Conservation (phyloP, 2,329 filamentous ascomycete species). For the Ambrosiella xylebori region DNA sequence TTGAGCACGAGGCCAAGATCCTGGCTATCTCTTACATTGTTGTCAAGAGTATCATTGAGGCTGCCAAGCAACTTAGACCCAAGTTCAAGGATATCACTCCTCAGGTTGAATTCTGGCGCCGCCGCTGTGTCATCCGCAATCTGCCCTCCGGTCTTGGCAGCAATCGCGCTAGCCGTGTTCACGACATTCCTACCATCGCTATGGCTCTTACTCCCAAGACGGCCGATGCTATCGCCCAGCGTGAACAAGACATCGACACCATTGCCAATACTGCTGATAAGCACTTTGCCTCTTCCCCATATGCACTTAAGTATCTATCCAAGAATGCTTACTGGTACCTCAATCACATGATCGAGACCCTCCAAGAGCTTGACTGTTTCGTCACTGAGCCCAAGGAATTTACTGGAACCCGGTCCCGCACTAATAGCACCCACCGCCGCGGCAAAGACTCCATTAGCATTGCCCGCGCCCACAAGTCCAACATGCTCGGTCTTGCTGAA, state of each 20-base stretch:
- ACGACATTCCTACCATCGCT: constrained; percentile 1
- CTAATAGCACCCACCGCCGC: not conserved
- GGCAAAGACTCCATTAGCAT: not conserved
- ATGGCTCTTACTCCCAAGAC: not conserved
- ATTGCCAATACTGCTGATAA: not conserved
- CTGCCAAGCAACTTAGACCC: not conserved
- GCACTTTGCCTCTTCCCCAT: not conserved
- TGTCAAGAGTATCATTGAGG: not conserved
- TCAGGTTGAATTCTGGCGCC: constrained; percentile 9
- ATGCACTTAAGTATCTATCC: not conserved
- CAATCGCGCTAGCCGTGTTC: not conserved
- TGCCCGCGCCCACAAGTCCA: not conserved
- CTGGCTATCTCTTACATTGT: constrained; percentile 9
- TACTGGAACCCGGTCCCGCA: not conserved
- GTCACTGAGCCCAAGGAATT: not conserved
- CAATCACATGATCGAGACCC: not conserved
- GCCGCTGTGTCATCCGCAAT: constrained; percentile 1
- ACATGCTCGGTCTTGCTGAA: not conserved
- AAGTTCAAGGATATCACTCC: constrained; percentile 3
- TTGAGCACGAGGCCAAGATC: not conserved
- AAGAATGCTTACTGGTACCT: not conserved
- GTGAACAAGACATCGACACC: not conserved
- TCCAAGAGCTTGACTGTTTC: not conserved
- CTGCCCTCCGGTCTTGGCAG: constrained; percentile 1
- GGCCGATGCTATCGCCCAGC: not conserved